Percentiles rank a stretch among this genome's conserved stretches.
Conservation (phyloP, 345 rosid genomes). For the Turritis glabra region DNA sequence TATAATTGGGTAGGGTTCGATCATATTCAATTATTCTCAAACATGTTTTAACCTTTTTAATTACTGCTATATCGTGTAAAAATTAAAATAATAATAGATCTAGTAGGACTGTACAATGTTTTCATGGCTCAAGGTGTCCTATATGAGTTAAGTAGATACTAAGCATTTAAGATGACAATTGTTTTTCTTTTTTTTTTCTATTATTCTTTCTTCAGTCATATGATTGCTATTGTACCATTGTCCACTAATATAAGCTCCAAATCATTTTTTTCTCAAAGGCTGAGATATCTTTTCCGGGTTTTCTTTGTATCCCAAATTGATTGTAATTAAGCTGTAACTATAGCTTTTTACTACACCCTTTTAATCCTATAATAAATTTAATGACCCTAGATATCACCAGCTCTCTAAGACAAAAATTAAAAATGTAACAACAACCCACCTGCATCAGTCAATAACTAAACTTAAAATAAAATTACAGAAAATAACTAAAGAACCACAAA, state of each 20-base stretch:
- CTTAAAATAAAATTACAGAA: neutral
- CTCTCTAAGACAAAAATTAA: neutral
- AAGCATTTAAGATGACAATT: neutral
- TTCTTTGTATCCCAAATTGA: too few relatives aligned
- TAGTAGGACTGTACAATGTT: neutral
- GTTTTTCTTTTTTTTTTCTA: neutral
- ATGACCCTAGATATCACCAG: constrained; percentile 1
- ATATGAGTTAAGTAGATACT: constrained; percentile 10
- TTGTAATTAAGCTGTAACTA: too few relatives aligned
- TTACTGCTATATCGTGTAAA: neutral
- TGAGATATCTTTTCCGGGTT: too few relatives aligned
- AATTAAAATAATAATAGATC: neutral
- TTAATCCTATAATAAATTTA: neutral
- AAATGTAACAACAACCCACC: neutral
- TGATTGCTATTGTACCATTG: constrained; percentile 14
- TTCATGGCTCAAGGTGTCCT: constrained; percentile 29
- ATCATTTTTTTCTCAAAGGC: too few relatives aligned
- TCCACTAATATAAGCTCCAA: neutral
- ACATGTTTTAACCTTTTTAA: neutral
- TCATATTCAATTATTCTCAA: neutral
- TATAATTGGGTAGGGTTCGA: neutral
- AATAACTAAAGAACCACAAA: neutral
- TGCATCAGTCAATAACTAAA: neutral
- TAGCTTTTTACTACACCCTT: too few relatives aligned
- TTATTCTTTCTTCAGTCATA: neutral